Percentiles rank a stretch among this genome's conserved stretches.
phyloP scores from a whole-genome alignment of 768 basidiomycete species.

The Chalciporus piperatus region DNA sequence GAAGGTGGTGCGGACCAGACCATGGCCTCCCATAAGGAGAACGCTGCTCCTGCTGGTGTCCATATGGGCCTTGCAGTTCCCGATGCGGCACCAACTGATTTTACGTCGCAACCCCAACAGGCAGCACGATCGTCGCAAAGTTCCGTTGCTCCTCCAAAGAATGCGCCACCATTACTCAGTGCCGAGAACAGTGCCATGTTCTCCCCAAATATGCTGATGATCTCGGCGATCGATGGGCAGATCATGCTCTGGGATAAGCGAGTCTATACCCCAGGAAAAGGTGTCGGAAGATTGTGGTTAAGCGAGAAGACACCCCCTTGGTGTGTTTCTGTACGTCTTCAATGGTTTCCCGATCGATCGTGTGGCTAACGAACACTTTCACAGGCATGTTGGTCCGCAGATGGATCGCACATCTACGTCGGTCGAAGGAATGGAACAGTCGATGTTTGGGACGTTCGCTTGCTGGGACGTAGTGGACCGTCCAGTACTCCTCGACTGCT shows the following conservation, averaged over 20 bases:
- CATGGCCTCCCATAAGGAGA: slow-evolving; percentile 16
- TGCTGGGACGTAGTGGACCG: slow-evolving; percentile 62
- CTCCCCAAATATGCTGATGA: slow-evolving; percentile 84
- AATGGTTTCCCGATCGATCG: slow-evolving; percentile 2
- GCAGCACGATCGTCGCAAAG: slow-evolving; percentile 27
- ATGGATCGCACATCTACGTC: slow-evolving; percentile 85
- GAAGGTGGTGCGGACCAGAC: slow-evolving; percentile 19
- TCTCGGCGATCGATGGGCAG: slow-evolving; percentile 88
- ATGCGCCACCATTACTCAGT: slow-evolving; percentile 73
- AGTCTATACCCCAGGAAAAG: slow-evolving; percentile 56
- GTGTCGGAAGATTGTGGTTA: slow-evolving; percentile 84
- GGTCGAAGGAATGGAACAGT: slow-evolving; percentile 88
- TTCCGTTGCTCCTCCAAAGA: slow-evolving; percentile 63
- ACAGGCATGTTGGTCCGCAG: slow-evolving; percentile 92
- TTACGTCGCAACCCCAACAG: slow-evolving; percentile 21
- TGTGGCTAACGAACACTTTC: slow-evolving; percentile 4
- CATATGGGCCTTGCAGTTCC: slow-evolving; percentile 28
- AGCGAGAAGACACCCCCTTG: slow-evolving; percentile 92
- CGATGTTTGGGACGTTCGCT: slow-evolving; percentile 93
- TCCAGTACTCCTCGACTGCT: slow-evolving; percentile 69
- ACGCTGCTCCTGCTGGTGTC: slow-evolving; percentile 7
- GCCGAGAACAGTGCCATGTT: slow-evolving; percentile 55
- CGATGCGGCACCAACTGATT: slow-evolving; percentile 23
- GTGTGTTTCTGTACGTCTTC: slow-evolving; percentile 81
- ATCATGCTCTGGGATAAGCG: slow-evolving; percentile 90